Conservation (phyloP, 768 basidiomycete genomes). For the Trametes sanguinea region DNA sequence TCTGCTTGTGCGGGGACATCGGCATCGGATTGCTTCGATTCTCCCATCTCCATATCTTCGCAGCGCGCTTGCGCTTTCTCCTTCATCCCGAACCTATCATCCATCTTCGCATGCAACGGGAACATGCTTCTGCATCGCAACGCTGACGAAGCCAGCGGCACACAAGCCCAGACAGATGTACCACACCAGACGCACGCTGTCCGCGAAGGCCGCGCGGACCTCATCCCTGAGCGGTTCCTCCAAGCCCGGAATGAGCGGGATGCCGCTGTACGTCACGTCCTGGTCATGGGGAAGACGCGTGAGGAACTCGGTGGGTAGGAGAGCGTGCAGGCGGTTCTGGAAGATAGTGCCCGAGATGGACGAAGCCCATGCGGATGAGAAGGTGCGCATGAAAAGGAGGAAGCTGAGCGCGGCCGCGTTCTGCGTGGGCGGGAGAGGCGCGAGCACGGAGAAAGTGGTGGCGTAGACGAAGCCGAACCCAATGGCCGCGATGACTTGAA, state of each 20-base stretch:
- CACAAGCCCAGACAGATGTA: constrained; percentile 34
- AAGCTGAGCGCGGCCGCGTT: constrained; percentile 39
- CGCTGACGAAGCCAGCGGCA: constrained; percentile 31
- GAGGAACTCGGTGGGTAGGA: constrained; percentile 35
- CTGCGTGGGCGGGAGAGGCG: constrained; percentile 31
- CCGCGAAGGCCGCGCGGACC: constrained; percentile 35
- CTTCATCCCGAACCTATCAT: constrained; percentile 27
- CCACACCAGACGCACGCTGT: constrained; percentile 36
- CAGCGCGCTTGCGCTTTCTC: background rate
- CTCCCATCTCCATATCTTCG: background rate
- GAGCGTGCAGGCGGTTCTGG: constrained; percentile 38
- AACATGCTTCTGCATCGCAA: constrained; percentile 32
- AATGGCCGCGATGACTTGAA: constrained; percentile 29
- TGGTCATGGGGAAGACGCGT: constrained; percentile 30
- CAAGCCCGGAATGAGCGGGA: constrained; percentile 34
- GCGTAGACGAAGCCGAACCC: constrained; percentile 33
- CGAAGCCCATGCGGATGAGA: constrained; percentile 37
- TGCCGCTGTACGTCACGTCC: constrained; percentile 31
- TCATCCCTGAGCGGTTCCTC: constrained; percentile 24
- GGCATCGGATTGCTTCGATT: background rate
- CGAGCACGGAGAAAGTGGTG: constrained; percentile 22
- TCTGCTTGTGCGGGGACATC: no score
- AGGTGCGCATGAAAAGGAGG: constrained; percentile 32
- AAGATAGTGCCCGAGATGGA: constrained; percentile 40
- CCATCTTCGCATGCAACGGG: constrained; percentile 33